phyloP scores from a whole-genome alignment of 2,329 filamentous ascomycete genomes.

The Westerdykella ornata region DNA sequence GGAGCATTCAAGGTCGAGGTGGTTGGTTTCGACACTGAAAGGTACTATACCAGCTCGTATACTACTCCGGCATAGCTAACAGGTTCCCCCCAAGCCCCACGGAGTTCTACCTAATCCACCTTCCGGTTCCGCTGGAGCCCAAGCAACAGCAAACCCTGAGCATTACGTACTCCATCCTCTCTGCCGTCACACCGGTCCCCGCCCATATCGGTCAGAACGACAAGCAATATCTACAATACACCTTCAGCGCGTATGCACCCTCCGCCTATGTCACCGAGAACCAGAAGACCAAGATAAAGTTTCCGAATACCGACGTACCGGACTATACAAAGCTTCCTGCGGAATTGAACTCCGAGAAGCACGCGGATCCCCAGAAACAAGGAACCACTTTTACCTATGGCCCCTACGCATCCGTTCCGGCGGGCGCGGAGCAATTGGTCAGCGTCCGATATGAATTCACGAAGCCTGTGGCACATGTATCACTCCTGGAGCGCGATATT shows the following conservation, averaged over 20 bases:
- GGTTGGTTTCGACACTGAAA: slow-evolving; percentile 53
- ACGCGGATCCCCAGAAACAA: slow-evolving; percentile 69
- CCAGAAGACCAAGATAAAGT: slow-evolving; percentile 96
- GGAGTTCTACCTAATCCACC: slow-evolving; percentile 75
- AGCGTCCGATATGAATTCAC: slow-evolving; percentile 91
- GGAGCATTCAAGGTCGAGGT: slow-evolving; percentile 63
- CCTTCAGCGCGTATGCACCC: slow-evolving; percentile 76
- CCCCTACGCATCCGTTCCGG: slow-evolving; percentile 75
- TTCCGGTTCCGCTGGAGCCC: slow-evolving; percentile 68
- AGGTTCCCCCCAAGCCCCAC: slow-evolving; percentile 41
- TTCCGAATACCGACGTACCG: slow-evolving; percentile 67
- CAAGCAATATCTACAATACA: slow-evolving; percentile 77
- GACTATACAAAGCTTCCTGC: slow-evolving; percentile 72
- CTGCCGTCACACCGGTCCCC: slow-evolving; percentile 73
- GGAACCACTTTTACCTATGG: slow-evolving; percentile 85
- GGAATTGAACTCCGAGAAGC: slow-evolving; percentile 51
- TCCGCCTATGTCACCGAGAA: slow-evolving; percentile 81
- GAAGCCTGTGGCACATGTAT: slow-evolving; percentile 77
- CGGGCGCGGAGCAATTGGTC: slow-evolving; percentile 65
- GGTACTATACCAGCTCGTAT: slow-evolving; percentile 34
- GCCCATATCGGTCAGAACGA: slow-evolving; percentile 76
- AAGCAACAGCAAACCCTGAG: slow-evolving; percentile 76
- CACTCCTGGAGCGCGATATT: slow-evolving; percentile 76
- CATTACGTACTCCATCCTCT: slow-evolving; percentile 77
- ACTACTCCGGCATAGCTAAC: slow-evolving; percentile 7